phyloP scores from a whole-genome alignment of 306 rosid genomes.

The Phaseolus lunatus region DNA sequence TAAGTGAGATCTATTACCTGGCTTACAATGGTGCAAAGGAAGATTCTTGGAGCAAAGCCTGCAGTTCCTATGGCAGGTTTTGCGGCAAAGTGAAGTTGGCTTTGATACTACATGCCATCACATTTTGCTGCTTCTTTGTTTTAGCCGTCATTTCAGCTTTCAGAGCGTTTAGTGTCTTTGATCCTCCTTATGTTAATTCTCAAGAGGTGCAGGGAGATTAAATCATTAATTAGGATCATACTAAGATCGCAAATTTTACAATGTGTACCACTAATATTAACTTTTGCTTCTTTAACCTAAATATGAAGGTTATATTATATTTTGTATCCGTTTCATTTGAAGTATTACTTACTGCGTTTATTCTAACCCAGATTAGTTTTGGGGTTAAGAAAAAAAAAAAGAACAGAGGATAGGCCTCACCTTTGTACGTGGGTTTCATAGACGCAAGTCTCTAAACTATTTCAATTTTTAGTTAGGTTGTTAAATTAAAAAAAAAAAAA shows the following conservation, averaged over 20 bases:
- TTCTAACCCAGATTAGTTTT: not conserved
- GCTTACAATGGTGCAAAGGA: conserved; percentile 73
- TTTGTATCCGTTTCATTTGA: not conserved
- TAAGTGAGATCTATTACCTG: conserved; percentile 68
- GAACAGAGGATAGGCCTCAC: too few relatives aligned
- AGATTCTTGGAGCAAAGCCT: conserved; percentile 93
- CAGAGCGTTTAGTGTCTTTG: conserved; percentile 70
- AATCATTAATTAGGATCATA: conserved; percentile 30
- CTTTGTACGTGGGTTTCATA: too few relatives aligned
- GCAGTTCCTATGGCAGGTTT: conserved; percentile 71
- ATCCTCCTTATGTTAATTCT: conserved; percentile 59
- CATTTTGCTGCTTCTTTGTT: conserved; percentile 65
- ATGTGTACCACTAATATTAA: not conserved
- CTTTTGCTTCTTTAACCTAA: not conserved
- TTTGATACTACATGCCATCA: conserved; percentile 60
- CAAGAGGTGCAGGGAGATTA: conserved; percentile 50
- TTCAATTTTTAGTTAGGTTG: too few relatives aligned
- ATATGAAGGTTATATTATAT: not conserved
- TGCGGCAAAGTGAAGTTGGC: conserved; percentile 81
- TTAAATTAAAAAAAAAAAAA: too few relatives aligned
- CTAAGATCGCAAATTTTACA: not conserved
- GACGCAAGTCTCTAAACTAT: too few relatives aligned
- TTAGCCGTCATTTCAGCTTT: conserved; percentile 82
- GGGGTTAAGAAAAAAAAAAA: not conserved
- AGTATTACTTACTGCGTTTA: not conserved